A percentile compares a stretch with the other conserved stretches of the same genome.
These are phyloP conservation scores for Cercospora sp. DNA, from an alignment of 2,329 filamentous ascomycete genomes.

Conservation along the genomic window DNA sequence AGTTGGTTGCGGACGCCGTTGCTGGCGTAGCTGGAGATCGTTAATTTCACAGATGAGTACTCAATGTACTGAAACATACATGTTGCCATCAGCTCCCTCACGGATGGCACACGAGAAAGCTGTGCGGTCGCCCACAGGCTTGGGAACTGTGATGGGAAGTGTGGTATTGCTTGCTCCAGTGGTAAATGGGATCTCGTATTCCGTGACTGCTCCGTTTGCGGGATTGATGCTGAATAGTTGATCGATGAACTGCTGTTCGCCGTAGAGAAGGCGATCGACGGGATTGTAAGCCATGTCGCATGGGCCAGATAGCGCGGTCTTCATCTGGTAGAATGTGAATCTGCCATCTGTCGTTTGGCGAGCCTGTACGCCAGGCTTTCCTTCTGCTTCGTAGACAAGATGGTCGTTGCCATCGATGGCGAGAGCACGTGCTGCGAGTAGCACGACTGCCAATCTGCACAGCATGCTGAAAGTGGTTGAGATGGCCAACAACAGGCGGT, in stretches of 20 bases:
- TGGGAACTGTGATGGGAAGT: not conserved
- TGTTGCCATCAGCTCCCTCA: slow-evolving; percentile 25
- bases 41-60: not conserved
- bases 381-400: slow-evolving; percentile 2
- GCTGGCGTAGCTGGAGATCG: slow-evolving; percentile 2
- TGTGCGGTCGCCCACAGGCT: slow-evolving; percentile 11
- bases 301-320: slow-evolving; percentile 19
- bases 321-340: slow-evolving; percentile 21
- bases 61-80: slow-evolving; percentile 10
- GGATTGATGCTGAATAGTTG: slow-evolving; percentile 22
- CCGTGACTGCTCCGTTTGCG: slow-evolving; percentile 12
- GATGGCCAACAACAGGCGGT: not conserved
- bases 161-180: slow-evolving; percentile 12
- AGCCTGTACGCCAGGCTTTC: slow-evolving; percentile 3
- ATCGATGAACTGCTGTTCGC: slow-evolving; percentile 20
- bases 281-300: slow-evolving; percentile 24
- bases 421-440: not conserved
- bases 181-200: slow-evolving; percentile 23
- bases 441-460: not conserved
- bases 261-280: slow-evolving; percentile 16
- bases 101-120: slow-evolving; percentile 24
- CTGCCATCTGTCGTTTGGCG: slow-evolving; percentile 8
- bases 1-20: slow-evolving; percentile 30
- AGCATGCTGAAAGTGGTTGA: not conserved
- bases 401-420: slow-evolving; percentile 1